Base-by-base conservation (phyloP, 805 yeast genomes). In the Pachysolen tannophilus region DNA sequence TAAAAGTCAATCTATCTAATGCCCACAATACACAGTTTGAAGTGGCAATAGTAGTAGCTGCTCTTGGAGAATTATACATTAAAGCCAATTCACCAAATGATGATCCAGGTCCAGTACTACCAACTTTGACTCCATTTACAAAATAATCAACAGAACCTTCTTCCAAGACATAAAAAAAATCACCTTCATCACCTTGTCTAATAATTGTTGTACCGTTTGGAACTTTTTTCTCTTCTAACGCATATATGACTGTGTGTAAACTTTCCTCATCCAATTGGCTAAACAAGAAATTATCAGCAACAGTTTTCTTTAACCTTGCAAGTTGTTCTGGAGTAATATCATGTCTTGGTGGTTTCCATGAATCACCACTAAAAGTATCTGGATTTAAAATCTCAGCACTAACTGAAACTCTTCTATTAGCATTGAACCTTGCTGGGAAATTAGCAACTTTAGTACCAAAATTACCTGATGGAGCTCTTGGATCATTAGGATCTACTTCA, bases 21-120 rank as follows among this genome's bases (percentile, higher is more conserved):
- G 95, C 92, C 96, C 96, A 90, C 34, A 90, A 67, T 21, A 75
- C 75, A 49, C 81, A 70, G 41, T 82, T 85, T 6, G 82, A 68
- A 17, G 66, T 57, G 8, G 95, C 88, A 19, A 70, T 49, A 1
- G 84, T 97, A 1, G 97, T 86, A 8, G 97, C 97, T 6, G 97
- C 97, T 61, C 98, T 78, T 42, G 97, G 97, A 14, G 96, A 78
- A 58, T 92, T 90, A 65, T 92, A 90, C 95, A 92, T 87, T 49
- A 92, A 70, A 3, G 98, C 98, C 51, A 92, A 71, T 60, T 92
- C 98, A 53, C 98, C 98, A 60, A 92, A 92, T 30, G 90, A 79
- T 4, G 94, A 75, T 6, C 97, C 97, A 26, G 85, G 77, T 8
- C 84, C 81, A n/a, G 84, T 71, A 1, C 82, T 65, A 52, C 74